Evolutionary conservation across 352 stramenopile species (phyloP).

Genomic region (Globisporangium irregulare): DNA sequence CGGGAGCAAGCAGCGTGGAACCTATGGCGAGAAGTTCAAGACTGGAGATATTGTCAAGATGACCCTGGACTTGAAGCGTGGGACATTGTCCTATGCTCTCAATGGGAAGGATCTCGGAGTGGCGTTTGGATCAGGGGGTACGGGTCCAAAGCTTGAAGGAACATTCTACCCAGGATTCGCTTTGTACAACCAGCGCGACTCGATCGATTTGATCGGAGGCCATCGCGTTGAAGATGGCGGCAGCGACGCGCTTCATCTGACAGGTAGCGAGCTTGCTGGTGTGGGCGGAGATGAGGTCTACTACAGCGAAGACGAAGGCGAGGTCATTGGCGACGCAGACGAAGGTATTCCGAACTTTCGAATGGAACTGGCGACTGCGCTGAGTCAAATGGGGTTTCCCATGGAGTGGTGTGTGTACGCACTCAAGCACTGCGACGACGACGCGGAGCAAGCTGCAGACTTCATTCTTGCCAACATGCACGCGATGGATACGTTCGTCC

Average conservation of each 20-base stretch:
- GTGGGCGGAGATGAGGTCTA: constrained; percentile 63
- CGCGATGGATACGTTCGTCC: constrained; percentile 72
- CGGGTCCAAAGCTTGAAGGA: constrained; percentile 81
- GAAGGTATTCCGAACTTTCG: constrained; percentile 78
- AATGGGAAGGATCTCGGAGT: constrained; percentile 89
- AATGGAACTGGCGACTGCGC: constrained; percentile 71
- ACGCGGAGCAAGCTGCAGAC: constrained; percentile 76
- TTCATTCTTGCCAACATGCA: constrained; percentile 87
- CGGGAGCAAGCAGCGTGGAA: constrained; percentile 86
- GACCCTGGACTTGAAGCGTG: constrained; percentile 77
- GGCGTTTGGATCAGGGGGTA: constrained; percentile 84
- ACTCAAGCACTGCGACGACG: constrained; percentile 77
- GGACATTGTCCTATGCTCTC: constrained; percentile 83
- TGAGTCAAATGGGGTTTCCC: constrained; percentile 86
- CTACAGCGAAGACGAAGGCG: constrained; percentile 83
- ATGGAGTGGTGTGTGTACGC: constrained; percentile 89
- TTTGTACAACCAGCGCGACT: constrained; percentile 87
- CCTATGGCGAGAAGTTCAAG: constrained; percentile 91
- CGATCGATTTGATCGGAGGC: constrained; percentile 79
- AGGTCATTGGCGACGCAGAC: constrained; percentile 41
- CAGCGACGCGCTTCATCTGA: constrained; percentile 25
- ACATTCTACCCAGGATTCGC: constrained; percentile 86
- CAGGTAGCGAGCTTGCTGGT: constrained; percentile 25
- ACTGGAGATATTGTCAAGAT: constrained; percentile 81
- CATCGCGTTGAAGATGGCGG: constrained; percentile 77